phyloP scores from a whole-genome alignment of 441 rosid species.

The Populus trichocarpa region DNA sequence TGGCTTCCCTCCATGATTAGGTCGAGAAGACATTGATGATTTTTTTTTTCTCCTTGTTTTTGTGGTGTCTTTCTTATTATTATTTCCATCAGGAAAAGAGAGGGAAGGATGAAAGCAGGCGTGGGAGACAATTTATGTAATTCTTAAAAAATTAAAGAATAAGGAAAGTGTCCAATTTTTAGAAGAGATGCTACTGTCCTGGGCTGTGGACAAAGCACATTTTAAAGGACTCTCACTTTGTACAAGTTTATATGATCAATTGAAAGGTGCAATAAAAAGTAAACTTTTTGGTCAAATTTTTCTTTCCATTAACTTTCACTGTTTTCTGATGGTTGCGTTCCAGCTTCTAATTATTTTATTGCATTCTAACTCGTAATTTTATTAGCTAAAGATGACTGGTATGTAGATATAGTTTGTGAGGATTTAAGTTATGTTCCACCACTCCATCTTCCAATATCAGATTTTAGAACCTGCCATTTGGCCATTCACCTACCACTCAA shows the following conservation, averaged over 20 bases:
- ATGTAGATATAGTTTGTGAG: background rate
- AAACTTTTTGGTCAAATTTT: background rate
- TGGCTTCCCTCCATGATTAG: background rate
- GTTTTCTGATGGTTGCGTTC: background rate
- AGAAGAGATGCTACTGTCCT: conserved; percentile 2
- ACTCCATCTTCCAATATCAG: background rate
- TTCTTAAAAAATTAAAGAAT: background rate
- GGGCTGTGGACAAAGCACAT: background rate
- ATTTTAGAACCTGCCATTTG: background rate
- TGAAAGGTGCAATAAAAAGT: background rate
- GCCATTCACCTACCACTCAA: background rate
- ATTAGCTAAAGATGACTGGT: background rate
- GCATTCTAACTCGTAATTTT: background rate
- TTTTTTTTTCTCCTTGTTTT: background rate
- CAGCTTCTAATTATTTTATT: background rate
- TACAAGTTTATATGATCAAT: background rate
- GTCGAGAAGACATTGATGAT: background rate
- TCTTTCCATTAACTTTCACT: background rate
- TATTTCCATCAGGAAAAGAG: background rate
- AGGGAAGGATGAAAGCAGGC: background rate
- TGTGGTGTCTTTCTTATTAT: no score
- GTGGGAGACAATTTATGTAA: background rate
- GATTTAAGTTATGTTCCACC: background rate
- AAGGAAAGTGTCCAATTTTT: background rate
- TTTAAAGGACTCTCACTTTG: background rate